These are phyloP conservation scores for Rhazya stricta DNA, from an alignment of 257 asterid genomes.

Conservation along the genomic window DNA sequence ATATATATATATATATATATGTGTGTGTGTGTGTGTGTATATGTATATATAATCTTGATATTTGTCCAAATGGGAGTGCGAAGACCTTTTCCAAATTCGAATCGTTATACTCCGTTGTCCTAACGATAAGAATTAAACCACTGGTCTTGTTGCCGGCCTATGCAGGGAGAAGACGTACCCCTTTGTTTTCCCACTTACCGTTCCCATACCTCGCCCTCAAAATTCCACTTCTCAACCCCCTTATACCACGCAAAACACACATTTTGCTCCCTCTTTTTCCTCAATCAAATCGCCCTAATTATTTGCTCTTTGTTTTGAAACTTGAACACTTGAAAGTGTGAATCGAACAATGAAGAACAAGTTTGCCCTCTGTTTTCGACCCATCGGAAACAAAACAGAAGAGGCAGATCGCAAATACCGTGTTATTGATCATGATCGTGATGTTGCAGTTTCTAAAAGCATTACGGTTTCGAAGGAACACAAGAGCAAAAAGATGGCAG, in stretches of 20 bases:
- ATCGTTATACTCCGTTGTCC: neutral
- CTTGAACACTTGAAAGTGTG: neutral
- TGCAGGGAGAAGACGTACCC: neutral
- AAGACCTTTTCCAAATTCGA: neutral
- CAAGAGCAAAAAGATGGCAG: neutral
- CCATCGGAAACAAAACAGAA: slow-evolving; percentile 11
- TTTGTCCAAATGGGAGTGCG: neutral
- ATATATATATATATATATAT: too few relatives aligned
- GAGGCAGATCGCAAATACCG: neutral
- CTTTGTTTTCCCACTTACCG: neutral
- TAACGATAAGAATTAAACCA: slow-evolving; percentile 2
- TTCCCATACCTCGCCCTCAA: neutral
- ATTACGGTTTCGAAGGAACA: neutral
- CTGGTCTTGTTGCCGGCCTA: slow-evolving; percentile 13
- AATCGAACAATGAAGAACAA: slow-evolving; percentile 23
- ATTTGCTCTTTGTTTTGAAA: neutral
- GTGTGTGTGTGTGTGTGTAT: too few relatives aligned
- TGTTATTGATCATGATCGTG: neutral
- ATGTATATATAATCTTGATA: too few relatives aligned
- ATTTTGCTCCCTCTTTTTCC: neutral
- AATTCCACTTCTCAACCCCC: neutral
- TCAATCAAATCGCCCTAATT: neutral
- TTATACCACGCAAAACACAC: neutral
- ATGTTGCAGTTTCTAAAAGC: neutral
- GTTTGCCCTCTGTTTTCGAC: slow-evolving; percentile 24